Conservation (phyloP, 2,329 filamentous ascomycete species). For the Colletotrichum euphorbiae region DNA sequence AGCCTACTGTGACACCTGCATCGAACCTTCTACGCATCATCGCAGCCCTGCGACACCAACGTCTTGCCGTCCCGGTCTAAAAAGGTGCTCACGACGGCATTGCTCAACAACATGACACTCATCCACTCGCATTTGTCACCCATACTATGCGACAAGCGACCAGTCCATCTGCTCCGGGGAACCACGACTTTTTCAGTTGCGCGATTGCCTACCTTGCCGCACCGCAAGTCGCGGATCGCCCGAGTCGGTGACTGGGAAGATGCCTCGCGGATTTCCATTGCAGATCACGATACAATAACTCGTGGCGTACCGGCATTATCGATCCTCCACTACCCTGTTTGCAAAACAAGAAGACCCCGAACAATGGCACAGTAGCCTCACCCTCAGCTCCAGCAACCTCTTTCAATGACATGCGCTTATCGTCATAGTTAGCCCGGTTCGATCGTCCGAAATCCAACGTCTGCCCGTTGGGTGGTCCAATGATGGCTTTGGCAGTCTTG, state of each 20-base stretch:
- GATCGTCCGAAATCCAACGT: slow-evolving; percentile 14
- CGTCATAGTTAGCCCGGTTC: slow-evolving; percentile 18
- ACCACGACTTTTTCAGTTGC: not conserved
- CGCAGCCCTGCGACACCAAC: not conserved
- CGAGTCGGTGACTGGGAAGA: slow-evolving; percentile 9
- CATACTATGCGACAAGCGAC: not conserved
- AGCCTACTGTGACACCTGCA: slow-evolving; percentile 6
- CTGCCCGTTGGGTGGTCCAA: not conserved
- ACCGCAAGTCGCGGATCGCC: not conserved
- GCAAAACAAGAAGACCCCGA: slow-evolving; percentile 18
- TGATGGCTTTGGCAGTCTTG: not conserved
- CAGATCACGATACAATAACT: slow-evolving; percentile 6
- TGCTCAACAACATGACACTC: not conserved
- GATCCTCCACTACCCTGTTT: slow-evolving; percentile 4
- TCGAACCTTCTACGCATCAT: slow-evolving; percentile 17
- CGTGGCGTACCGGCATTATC: not conserved
- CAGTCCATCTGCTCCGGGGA: not conserved
- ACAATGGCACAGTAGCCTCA: slow-evolving; percentile 22
- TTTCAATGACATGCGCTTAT: slow-evolving; percentile 13
- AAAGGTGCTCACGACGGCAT: not conserved
- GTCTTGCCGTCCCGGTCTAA: not conserved
- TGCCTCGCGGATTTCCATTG: not conserved
- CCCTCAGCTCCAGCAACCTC: slow-evolving; percentile 17
- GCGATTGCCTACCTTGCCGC: not conserved
- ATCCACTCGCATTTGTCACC: not conserved